A percentile compares a stretch with the other conserved stretches of the same genome.
These are phyloP conservation scores for Trichoderma polysporum DNA, from an alignment of 2,329 filamentous ascomycete genomes.

Conservation along the genomic window DNA sequence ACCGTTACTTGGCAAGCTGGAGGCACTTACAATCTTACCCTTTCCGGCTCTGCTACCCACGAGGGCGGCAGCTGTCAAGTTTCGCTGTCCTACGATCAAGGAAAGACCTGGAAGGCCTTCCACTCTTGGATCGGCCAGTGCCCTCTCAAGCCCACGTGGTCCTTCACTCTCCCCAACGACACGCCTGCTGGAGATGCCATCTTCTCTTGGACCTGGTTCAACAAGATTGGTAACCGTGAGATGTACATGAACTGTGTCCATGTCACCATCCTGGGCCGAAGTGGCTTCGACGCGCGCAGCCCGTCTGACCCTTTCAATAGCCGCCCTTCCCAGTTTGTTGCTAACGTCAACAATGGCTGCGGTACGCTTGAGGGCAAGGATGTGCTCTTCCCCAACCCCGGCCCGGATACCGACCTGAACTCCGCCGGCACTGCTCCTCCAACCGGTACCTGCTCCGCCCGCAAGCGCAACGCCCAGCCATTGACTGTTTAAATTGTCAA, in stretches of 20 bases:
- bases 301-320: slow-evolving; percentile 43
- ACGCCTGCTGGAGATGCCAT: slow-evolving; percentile 61
- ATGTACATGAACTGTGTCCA: slow-evolving; percentile 84
- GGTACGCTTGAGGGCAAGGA: slow-evolving; percentile 52
- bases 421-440: slow-evolving; percentile 13
- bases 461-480: neutral
- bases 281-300: slow-evolving; percentile 34
- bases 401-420: slow-evolving; percentile 42
- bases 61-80: slow-evolving; percentile 74
- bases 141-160: slow-evolving; percentile 53
- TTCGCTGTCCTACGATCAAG: slow-evolving; percentile 70
- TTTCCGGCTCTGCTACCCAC: slow-evolving; percentile 63
- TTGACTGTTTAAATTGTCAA: neutral
- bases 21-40: slow-evolving; percentile 58
- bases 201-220: slow-evolving; percentile 76
- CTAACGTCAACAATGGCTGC: slow-evolving; percentile 60
- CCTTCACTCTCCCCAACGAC: slow-evolving; percentile 65
- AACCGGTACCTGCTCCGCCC: neutral
- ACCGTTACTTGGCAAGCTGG: slow-evolving; percentile 64
- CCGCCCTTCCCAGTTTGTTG: slow-evolving; percentile 65
- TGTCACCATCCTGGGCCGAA: slow-evolving; percentile 56
- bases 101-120: slow-evolving; percentile 66
- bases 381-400: slow-evolving; percentile 61
- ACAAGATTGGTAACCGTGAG: slow-evolving; percentile 72
- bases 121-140: slow-evolving; percentile 56